phyloP scores from a whole-genome alignment of 176 grass and related monocot species.

The Oryza punctata region DNA sequence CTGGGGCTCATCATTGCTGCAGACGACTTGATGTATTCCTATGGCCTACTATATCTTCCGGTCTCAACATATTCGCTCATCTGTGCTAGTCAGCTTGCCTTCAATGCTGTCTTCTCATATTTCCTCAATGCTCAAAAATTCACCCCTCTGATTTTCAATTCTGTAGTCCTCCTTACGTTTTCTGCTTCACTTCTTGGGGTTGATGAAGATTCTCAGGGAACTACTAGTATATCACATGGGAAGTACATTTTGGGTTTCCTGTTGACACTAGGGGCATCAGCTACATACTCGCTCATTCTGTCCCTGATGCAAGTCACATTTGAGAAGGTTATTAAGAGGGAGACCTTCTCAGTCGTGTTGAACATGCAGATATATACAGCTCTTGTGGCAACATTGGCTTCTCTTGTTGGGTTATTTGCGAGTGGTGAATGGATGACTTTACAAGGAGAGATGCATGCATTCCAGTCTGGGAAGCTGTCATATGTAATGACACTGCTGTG shows the following conservation, averaged over 20 bases:
- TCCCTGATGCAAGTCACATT: conserved; percentile 92
- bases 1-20: conserved; percentile 81
- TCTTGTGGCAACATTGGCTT: conserved; percentile 60
- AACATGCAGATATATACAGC: conserved; percentile 80
- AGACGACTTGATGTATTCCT: conserved; percentile 94
- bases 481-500: conserved; percentile 81
- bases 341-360: conserved; percentile 66
- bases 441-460: conserved; percentile 68
- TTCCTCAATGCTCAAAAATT: conserved; percentile 88
- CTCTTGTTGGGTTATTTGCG: conserved; percentile 68
- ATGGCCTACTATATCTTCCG: conserved; percentile 80
- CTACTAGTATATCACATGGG: conserved; percentile 32
- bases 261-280: conserved; percentile 78
- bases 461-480: conserved; percentile 64
- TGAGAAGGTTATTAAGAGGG: conserved; percentile 79
- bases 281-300: conserved; percentile 84
- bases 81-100: conserved; percentile 92
- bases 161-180: conserved; percentile 78
- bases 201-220: conserved; percentile 49
- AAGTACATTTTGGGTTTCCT: conserved; percentile 66
- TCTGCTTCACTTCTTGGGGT: conserved; percentile 74
- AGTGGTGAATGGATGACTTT: conserved; percentile 87
- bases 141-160: conserved; percentile 68
- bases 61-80: conserved; percentile 92
- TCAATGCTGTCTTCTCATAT: conserved; percentile 87